These are phyloP conservation scores for Escallonia rubra DNA, from an alignment of 129 eudicot genomes.

Conservation along the genomic window DNA sequence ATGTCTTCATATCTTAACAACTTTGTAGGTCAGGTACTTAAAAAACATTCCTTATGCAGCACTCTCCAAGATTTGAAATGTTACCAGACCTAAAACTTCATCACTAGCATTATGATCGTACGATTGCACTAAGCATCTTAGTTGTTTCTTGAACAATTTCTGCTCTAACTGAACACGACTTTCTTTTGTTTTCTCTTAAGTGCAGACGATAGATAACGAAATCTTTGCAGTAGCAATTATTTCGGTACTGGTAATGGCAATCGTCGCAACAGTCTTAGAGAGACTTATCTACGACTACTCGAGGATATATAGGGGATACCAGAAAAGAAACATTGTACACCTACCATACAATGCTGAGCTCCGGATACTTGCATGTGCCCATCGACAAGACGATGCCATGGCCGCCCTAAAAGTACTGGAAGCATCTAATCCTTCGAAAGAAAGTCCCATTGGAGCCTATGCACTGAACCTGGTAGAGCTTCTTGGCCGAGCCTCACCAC, in stretches of 20 bases:
- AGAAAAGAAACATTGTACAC: slow-evolving; percentile 38
- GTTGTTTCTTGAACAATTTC: too few species aligned
- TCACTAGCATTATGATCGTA: too few species aligned
- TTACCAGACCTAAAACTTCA: too few species aligned
- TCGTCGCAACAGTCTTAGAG: slow-evolving; percentile 8
- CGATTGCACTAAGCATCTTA: too few species aligned
- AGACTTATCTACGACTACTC: slow-evolving; percentile 32
- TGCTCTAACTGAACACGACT: background rate
- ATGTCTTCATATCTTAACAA: slow-evolving; percentile 17
- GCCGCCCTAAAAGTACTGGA: slow-evolving; percentile 30
- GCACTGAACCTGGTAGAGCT: slow-evolving; percentile 50
- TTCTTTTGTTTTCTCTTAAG: background rate
- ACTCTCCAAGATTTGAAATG: too few species aligned
- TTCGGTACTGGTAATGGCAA: slow-evolving; percentile 20
- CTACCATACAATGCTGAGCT: slow-evolving; percentile 20
- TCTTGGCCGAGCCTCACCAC: slow-evolving; percentile 44
- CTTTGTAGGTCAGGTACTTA: slow-evolving; percentile 21
- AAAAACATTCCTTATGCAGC: too few species aligned
- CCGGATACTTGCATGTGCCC: slow-evolving; percentile 37
- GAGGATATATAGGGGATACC: slow-evolving; percentile 43
- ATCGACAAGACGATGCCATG: slow-evolving; percentile 37
- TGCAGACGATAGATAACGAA: slow-evolving; percentile 40
- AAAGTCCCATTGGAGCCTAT: slow-evolving; percentile 25
- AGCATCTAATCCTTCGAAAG: slow-evolving; percentile 30
- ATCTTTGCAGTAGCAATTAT: slow-evolving; percentile 18